A percentile compares a stretch with the other conserved stretches of the same genome.
phyloP scores from a whole-genome alignment of 2,329 filamentous ascomycete genomes.

The Aspergillus sp. region DNA sequence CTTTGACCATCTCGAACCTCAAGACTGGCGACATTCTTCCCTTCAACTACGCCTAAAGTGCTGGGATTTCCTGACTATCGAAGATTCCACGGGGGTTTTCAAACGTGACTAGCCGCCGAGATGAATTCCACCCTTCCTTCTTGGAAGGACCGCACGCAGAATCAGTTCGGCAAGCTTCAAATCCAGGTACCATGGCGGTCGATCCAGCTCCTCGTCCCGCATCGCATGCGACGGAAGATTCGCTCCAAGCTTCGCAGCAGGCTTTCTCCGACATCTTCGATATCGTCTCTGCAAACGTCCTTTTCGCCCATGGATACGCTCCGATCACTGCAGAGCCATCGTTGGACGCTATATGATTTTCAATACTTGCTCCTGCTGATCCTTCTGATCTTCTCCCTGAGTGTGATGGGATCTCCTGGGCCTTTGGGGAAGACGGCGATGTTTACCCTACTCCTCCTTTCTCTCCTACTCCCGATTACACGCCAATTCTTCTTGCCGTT shows the following conservation, averaged over 20 bases:
- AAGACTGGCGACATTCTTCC: neutral
- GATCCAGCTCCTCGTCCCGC: constrained; percentile 57
- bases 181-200: constrained; percentile 52
- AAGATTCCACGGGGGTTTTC: constrained; percentile 21
- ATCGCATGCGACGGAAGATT: constrained; percentile 66
- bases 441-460: constrained; percentile 65
- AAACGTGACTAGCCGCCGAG: constrained; percentile 27
- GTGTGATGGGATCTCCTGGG: constrained; percentile 75
- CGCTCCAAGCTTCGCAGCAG: constrained; percentile 69
- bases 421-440: constrained; percentile 75
- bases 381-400: constrained; percentile 78
- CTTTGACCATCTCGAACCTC: neutral
- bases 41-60: neutral
- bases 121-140: constrained; percentile 43
- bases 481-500: constrained; percentile 90
- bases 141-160: constrained; percentile 50
- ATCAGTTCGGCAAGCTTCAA: constrained; percentile 48
- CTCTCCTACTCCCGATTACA: constrained; percentile 78
- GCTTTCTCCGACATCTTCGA: constrained; percentile 67
- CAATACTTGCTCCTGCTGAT: constrained; percentile 78
- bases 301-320: constrained; percentile 79
- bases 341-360: constrained; percentile 79
- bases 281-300: constrained; percentile 77
- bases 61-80: constrained; percentile 9
- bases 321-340: constrained; percentile 71